Percentiles rank a stretch among this genome's conserved stretches.
Evolutionary conservation across 2,329 filamentous ascomycete genomes (phyloP).

Genomic region (Lasiodiplodia citricola): DNA sequence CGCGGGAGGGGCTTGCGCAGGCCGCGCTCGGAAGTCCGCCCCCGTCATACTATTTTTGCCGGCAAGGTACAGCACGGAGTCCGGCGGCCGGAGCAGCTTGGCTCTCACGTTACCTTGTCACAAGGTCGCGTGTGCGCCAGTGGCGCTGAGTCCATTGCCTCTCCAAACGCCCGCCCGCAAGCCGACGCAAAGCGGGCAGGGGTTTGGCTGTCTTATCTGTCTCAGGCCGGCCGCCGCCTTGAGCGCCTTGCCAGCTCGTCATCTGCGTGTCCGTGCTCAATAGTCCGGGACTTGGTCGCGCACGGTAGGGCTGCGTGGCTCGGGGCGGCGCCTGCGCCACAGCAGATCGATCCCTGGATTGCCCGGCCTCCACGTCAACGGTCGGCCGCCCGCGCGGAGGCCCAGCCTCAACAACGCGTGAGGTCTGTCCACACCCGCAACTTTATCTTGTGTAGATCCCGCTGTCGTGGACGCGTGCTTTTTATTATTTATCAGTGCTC

Average conservation of each 20-base stretch:
- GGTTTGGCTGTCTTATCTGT: background rate
- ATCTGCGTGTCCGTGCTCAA: background rate
- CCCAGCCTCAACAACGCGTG: background rate
- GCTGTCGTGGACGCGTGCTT: constrained; percentile 17
- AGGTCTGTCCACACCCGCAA: constrained; percentile 20
- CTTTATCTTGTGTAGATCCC: background rate
- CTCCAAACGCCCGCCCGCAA: background rate
- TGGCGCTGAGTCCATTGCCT: background rate
- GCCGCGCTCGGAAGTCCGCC: constrained; percentile 10
- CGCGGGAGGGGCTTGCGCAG: constrained; percentile 20
- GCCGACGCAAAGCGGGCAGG: constrained; percentile 22
- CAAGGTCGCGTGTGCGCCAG: constrained; percentile 15
- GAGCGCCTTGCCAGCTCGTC: background rate
- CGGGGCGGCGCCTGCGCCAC: background rate
- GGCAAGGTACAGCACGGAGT: constrained; percentile 4
- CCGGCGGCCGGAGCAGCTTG: background rate
- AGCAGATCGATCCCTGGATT: background rate
- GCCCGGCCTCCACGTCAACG: constrained; percentile 21
- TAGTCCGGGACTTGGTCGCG: background rate
- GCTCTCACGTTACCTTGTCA: constrained; percentile 20
- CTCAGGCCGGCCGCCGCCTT: constrained; percentile 3
- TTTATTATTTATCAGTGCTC: background rate
- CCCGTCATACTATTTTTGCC: constrained; percentile 11
- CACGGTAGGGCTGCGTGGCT: constrained; percentile 13
- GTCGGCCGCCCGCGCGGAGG: background rate